Evolutionary conservation across 2,329 filamentous ascomycete species (phyloP).

Genomic region (Fusarium goolgardi): DNA sequence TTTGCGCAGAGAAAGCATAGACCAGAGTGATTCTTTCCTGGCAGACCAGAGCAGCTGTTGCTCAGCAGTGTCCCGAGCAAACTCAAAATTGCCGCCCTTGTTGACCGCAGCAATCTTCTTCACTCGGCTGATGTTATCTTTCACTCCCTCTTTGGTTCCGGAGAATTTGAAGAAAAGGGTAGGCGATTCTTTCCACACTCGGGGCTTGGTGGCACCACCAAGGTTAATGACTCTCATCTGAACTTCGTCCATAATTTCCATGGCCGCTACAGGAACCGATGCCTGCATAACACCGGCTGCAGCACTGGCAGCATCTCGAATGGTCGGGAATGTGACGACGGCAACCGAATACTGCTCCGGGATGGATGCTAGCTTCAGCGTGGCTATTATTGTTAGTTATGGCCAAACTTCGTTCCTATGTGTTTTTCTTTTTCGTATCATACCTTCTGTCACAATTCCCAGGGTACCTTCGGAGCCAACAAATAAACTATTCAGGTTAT

Average conservation of each 20-base stretch:
- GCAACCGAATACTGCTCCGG: conserved; percentile 82
- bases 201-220: conserved; percentile 74
- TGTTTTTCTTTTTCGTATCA: conserved; percentile 1
- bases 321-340: conserved; percentile 81
- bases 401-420: background rate
- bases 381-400: conserved; percentile 61
- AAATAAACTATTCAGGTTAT: conserved; percentile 84
- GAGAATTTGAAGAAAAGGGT: conserved; percentile 90
- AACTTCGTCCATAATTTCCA: conserved; percentile 91
- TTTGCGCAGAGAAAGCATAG: conserved; percentile 77
- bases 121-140: conserved; percentile 79
- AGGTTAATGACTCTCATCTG: conserved; percentile 87
- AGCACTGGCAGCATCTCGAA: conserved; percentile 79
- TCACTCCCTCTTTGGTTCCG: conserved; percentile 80
- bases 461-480: conserved; percentile 85
- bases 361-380: conserved; percentile 80
- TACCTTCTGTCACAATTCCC: conserved; percentile 80
- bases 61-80: conserved; percentile 77
- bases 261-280: conserved; percentile 77
- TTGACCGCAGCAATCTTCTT: conserved; percentile 74
- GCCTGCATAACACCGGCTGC: conserved; percentile 81
- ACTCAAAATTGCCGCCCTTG: conserved; percentile 76
- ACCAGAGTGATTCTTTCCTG: conserved; percentile 86
- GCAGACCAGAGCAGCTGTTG: conserved; percentile 83
- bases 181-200: conserved; percentile 78